phyloP scores from a whole-genome alignment of 2,329 filamentous ascomycete species.

The Thermoascus crustaceus region DNA sequence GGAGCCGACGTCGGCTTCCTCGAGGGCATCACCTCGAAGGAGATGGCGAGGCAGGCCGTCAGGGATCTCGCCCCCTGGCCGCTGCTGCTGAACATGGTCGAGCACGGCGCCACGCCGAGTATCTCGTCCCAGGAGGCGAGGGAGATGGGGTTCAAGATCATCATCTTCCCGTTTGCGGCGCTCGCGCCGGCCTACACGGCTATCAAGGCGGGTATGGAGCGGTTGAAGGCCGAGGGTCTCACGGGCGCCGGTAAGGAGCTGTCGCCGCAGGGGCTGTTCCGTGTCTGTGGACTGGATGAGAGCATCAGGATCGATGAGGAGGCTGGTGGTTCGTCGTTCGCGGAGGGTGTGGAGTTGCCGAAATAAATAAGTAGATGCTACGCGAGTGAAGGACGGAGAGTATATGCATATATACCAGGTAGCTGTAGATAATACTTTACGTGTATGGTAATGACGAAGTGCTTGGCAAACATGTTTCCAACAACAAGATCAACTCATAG shows the following conservation, averaged over 20 bases:
- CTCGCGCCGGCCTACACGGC: constrained; percentile 30
- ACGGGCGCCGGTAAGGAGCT: constrained; percentile 21
- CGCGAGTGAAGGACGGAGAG: too few species aligned
- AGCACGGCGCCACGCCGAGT: constrained; percentile 35
- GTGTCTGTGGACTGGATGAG: constrained; percentile 37
- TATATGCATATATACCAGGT: too few species aligned
- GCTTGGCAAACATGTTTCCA: too few species aligned
- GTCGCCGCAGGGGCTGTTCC: constrained; percentile 33
- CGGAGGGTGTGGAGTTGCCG: constrained; percentile 5
- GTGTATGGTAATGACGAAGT: too few species aligned
- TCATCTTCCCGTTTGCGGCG: constrained; percentile 36
- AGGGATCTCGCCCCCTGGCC: constrained; percentile 31
- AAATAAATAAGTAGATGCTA: neutral
- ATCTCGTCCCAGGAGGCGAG: constrained; percentile 30
- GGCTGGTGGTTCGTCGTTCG: constrained; percentile 29
- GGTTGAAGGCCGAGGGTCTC: constrained; percentile 29
- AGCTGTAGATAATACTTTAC: too few species aligned
- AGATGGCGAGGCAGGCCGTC: constrained; percentile 28
- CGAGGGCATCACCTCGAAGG: constrained; percentile 32
- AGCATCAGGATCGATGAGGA: constrained; percentile 33
- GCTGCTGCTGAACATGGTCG: constrained; percentile 38
- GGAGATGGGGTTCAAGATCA: constrained; percentile 35
- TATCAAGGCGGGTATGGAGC: constrained; percentile 30
- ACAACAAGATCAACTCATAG: too few species aligned
- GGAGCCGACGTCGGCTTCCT: constrained; percentile 37